These are phyloP conservation scores for Dactylellina drechsleri DNA, from an alignment of 2,329 filamentous ascomycete genomes.

Conservation along the genomic window DNA sequence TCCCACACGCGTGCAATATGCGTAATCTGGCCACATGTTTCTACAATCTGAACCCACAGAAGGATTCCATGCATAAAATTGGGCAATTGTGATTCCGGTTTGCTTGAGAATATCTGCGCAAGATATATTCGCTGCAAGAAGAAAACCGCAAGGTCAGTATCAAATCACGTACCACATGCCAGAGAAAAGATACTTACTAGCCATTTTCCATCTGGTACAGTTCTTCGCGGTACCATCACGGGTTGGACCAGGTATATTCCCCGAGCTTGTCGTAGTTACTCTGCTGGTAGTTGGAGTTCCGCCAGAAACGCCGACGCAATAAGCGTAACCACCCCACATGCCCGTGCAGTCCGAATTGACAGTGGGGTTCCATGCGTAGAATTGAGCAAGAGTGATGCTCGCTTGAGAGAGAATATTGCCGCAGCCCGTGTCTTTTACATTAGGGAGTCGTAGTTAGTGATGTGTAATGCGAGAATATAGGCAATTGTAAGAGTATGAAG, in stretches of 20 bases:
- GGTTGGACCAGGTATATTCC: slow-evolving; percentile 30
- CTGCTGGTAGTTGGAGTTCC: slow-evolving; percentile 23
- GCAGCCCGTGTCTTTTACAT: slow-evolving; percentile 31
- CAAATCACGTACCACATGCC: neutral
- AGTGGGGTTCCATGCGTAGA: slow-evolving; percentile 41
- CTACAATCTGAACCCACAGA: slow-evolving; percentile 54
- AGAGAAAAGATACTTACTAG: slow-evolving; percentile 20
- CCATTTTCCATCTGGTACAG: slow-evolving; percentile 44
- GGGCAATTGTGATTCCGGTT: slow-evolving; percentile 54
- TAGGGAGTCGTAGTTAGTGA: slow-evolving; percentile 14
- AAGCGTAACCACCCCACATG: slow-evolving; percentile 43
- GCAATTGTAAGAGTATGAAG: neutral
- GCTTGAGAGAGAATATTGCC: slow-evolving; percentile 26
- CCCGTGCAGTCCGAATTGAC: slow-evolving; percentile 37
- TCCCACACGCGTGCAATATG: no score
- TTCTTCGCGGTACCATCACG: slow-evolving; percentile 32
- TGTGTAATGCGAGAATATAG: neutral
- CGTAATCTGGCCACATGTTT: no score
- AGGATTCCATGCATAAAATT: slow-evolving; percentile 56
- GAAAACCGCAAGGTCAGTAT: slow-evolving; percentile 15
- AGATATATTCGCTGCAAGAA: slow-evolving; percentile 28
- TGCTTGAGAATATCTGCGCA: slow-evolving; percentile 48
- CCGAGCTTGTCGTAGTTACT: slow-evolving; percentile 44
- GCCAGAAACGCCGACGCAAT: slow-evolving; percentile 35
- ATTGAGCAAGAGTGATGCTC: slow-evolving; percentile 34